Percentiles rank a stretch among this genome's conserved stretches.
These are phyloP conservation scores for Candida vaughaniae DNA, from an alignment of 805 yeast genomes.

Conservation along the genomic window DNA sequence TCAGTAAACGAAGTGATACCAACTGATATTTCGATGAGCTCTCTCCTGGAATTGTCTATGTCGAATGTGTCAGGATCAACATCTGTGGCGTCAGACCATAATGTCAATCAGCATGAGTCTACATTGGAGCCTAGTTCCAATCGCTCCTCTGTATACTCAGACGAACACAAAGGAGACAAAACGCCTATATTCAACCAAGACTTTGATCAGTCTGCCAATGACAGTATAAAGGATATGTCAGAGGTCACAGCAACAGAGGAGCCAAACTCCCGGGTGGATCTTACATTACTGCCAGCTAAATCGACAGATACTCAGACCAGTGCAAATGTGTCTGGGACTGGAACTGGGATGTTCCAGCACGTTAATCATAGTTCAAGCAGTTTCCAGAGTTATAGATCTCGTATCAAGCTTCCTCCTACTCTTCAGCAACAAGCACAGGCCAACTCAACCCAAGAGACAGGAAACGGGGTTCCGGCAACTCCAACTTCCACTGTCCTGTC, in stretches of 20 bases:
- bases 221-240: no score
- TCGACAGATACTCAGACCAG: slow-evolving; percentile 7
- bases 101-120: no score
- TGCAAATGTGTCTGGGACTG: slow-evolving; percentile 1
- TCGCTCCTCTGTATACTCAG: slow-evolving; percentile 21
- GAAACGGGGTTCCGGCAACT: not conserved
- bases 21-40: not conserved
- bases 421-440: slow-evolving; percentile 18
- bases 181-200: not conserved
- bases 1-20: no score
- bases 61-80: no score
- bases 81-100: no score
- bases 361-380: slow-evolving; percentile 22
- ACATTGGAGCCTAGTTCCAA: slow-evolving; percentile 12
- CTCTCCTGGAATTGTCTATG: not conserved
- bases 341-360: slow-evolving; percentile 12
- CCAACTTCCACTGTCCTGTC: not conserved
- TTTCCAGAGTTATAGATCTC: slow-evolving; percentile 27
- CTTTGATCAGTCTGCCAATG: not conserved
- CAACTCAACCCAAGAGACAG: slow-evolving; percentile 3
- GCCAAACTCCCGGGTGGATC: no score
- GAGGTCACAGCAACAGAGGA: no score
- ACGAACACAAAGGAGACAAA: slow-evolving; percentile 7
- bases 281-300: not conserved
- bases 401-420: slow-evolving; percentile 33